Base-by-base conservation (phyloP, 768 basidiomycete species). In the Hydnomerulius pinastri region DNA sequence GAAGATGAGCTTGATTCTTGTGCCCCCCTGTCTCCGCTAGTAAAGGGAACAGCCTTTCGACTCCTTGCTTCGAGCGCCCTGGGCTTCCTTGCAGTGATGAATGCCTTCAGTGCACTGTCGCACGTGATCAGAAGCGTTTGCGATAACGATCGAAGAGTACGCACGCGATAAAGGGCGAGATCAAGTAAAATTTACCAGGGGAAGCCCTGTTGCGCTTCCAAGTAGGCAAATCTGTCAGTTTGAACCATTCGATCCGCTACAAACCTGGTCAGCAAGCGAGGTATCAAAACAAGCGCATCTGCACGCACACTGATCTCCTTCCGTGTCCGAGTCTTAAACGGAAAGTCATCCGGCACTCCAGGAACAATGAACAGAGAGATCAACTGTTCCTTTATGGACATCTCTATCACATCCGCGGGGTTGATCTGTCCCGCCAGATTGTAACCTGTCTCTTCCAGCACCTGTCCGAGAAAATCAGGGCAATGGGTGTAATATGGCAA, bases 181-280 rank as follows among this genome's bases (percentile, higher is more conserved):
- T 93, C 62, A 98, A 76, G 72, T 97, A 99, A 70, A 97, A 98
- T 67, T 90, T 93, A 35, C 89, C 86, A 13, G 76, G 77, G 50
- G 73, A 74, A 29, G 78, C 73, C 62, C 80, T 89, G 64, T 80
- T 87, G 59, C 82, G 82, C 65, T 82, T 92, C 95, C 95, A 99
- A 1, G 91, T 93, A 1, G 96, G 97, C 8, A 99, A 75, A 65
- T 98, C 93, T 17, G 78, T 76, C 43, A 98, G 73, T 52, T 76
- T 83, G 70, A 97, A 97, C 97, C 97, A 99, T 65, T 94, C 87
- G 58, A 98, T 98, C 76, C 91, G 92, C 95, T 98, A 64, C 30
- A 37, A 18, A 46, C n/a, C 29, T 27, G 50, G 45, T 54, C 32
- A 61, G 55, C 7, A 51, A 29, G 23, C 39, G 30, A 41, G 18